A percentile compares a stretch with the other conserved stretches of the same genome.
These are phyloP conservation scores for Kodamaea ohmeri DNA, from an alignment of 1,139 yeast species.

Conservation along the genomic window DNA sequence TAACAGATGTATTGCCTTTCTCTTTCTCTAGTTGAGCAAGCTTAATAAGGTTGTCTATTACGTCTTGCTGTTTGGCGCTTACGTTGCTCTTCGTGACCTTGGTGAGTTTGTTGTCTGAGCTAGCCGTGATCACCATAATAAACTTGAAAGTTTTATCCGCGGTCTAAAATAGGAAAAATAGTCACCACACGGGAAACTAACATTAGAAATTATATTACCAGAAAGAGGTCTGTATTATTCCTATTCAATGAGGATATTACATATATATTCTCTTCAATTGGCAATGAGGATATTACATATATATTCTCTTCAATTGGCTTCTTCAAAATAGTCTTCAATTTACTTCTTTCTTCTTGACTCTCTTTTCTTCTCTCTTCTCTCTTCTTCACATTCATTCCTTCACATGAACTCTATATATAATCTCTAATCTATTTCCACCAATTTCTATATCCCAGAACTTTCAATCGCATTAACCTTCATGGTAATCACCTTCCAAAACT, in stretches of 20 bases:
- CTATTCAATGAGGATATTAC: too few species aligned
- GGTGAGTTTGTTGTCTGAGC: background rate
- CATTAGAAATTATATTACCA: too few species aligned
- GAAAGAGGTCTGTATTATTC: too few species aligned
- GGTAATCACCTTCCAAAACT: background rate
- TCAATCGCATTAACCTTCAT: constrained; percentile 3
- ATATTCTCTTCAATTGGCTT: too few species aligned
- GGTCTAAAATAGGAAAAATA: constrained; percentile 2
- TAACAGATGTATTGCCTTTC: constrained; percentile 23
- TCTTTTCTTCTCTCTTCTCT: too few species aligned
- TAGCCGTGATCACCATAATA: constrained; percentile 8
- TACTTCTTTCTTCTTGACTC: too few species aligned
- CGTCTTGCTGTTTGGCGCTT: constrained; percentile 14
- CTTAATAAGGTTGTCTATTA: constrained; percentile 20
- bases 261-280: too few species aligned
- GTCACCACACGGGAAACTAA: background rate
- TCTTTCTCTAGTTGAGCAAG: constrained; percentile 23
- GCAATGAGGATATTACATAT: too few species aligned
- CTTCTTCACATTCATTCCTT: too few species aligned
- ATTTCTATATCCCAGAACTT: background rate
- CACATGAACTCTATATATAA: too few species aligned
- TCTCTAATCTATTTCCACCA: too few species aligned
- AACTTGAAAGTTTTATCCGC: constrained; percentile 4
- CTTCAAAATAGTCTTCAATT: too few species aligned
- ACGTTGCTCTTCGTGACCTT: constrained; percentile 4